phyloP scores from a whole-genome alignment of 179 eudicot genomes.

The Silene noctiflora region DNA sequence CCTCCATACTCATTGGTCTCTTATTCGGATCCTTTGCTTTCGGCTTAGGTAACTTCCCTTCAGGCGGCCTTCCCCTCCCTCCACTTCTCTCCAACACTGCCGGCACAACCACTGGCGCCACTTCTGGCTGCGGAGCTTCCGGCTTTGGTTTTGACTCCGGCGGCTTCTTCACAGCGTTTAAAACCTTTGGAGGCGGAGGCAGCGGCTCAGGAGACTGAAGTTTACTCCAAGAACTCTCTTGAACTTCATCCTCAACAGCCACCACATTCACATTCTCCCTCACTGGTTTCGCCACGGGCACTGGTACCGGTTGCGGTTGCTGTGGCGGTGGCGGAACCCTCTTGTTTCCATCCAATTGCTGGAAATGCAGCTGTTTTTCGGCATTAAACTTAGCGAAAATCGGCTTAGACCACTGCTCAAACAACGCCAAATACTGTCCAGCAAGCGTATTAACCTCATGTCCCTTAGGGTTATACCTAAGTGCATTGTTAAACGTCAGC shows the following conservation, averaged over 20 bases:
- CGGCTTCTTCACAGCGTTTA: not conserved
- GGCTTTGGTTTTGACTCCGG: not conserved
- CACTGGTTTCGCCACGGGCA: not conserved
- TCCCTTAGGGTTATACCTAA: constrained; percentile 8
- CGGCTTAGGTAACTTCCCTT: constrained; percentile 4
- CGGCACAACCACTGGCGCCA: not conserved
- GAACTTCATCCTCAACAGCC: constrained; percentile 43
- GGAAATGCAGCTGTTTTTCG: not conserved
- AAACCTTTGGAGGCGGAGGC: not conserved
- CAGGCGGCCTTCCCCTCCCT: constrained; percentile 34
- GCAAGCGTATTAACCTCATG: constrained; percentile 10
- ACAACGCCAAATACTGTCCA: not conserved
- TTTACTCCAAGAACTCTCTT: constrained; percentile 36
- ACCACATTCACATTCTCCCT: not conserved
- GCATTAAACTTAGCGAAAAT: not conserved
- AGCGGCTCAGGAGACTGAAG: constrained; percentile 2
- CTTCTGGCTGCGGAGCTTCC: not conserved
- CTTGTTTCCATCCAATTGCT: not conserved
- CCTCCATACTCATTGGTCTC: constrained; percentile 73
- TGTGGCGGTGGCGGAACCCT: not conserved
- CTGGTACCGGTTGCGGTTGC: not conserved
- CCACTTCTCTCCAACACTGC: constrained; percentile 10
- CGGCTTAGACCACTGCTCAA: not conserved
- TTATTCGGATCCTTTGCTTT: constrained; percentile 68
- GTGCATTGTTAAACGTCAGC: constrained; percentile 4